Evolutionary conservation across 1,139 yeast species (phyloP).

Genomic region (Hemisphaericaspora xylanilytica): DNA sequence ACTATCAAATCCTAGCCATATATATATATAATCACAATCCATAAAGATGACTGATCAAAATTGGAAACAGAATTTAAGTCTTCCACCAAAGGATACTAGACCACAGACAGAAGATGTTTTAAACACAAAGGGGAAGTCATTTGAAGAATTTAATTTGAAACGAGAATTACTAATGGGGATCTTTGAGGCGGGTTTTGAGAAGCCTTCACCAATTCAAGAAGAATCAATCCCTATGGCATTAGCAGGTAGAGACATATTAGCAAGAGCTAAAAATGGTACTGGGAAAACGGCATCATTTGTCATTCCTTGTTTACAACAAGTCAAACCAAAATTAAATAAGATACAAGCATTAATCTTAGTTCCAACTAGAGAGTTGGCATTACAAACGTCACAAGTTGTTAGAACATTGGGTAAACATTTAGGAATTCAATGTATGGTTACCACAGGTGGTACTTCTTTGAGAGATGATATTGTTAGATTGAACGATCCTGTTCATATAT

Average conservation of each 20-base stretch:
- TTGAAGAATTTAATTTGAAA: slow-evolving; percentile 89
- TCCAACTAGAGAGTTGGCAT: slow-evolving; percentile 94
- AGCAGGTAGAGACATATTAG: slow-evolving; percentile 93
- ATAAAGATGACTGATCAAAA: slow-evolving; percentile 29
- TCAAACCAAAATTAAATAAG: slow-evolving; percentile 79
- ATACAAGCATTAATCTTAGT: slow-evolving; percentile 88
- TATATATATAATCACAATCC: slow-evolving; percentile 3
- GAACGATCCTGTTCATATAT: slow-evolving; percentile 85
- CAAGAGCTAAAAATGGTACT: slow-evolving; percentile 98
- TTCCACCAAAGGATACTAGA: slow-evolving; percentile 83
- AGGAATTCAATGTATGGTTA: slow-evolving; percentile 92
- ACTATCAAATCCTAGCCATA: background rate
- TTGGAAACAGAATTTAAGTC: slow-evolving; percentile 75
- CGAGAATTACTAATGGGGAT: slow-evolving; percentile 97
- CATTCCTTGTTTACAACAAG: slow-evolving; percentile 79
- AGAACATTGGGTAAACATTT: slow-evolving; percentile 95
- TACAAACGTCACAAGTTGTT: slow-evolving; percentile 95
- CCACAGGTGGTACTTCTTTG: slow-evolving; percentile 96
- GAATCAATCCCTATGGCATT: slow-evolving; percentile 95
- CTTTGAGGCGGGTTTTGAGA: slow-evolving; percentile 97
- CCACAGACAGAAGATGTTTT: slow-evolving; percentile 97
- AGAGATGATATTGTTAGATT: slow-evolving; percentile 93
- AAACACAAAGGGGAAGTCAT: slow-evolving; percentile 84
- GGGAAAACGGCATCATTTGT: slow-evolving; percentile 98
- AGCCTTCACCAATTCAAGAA: slow-evolving; percentile 97